These are phyloP conservation scores for Xylaria sp. DNA, from an alignment of 2,329 filamentous ascomycete genomes.

Conservation along the genomic window DNA sequence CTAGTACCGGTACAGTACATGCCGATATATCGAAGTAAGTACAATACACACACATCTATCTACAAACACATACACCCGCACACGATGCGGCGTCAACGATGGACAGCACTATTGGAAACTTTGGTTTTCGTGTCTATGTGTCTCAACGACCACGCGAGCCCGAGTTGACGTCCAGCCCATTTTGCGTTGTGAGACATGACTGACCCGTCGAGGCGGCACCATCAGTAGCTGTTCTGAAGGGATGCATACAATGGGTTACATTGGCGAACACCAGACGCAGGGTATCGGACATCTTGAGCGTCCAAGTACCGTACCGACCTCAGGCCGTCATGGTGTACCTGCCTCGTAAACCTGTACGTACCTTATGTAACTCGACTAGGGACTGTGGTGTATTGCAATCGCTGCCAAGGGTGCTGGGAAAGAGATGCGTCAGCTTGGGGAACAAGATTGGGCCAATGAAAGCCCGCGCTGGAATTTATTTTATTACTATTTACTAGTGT, in stretches of 20 bases:
- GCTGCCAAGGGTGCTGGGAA: slow-evolving; percentile 8
- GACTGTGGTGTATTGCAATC: not conserved
- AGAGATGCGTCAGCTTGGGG: slow-evolving; percentile 27
- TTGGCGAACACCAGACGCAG: not conserved
- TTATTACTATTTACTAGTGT: slow-evolving; percentile 1
- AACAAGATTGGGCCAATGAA: slow-evolving; percentile 19
- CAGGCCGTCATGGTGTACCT: too few relatives aligned
- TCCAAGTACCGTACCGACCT: too few relatives aligned
- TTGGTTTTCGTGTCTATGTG: not conserved
- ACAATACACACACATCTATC: not conserved
- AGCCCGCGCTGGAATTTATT: slow-evolving; percentile 1
- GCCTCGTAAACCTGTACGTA: too few relatives aligned
- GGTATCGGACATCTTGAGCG: not conserved
- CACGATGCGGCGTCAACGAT: slow-evolving; percentile 5
- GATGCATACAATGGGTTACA: slow-evolving; percentile 8
- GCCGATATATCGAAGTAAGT: too few relatives aligned
- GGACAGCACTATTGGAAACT: not conserved
- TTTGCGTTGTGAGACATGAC: not conserved
- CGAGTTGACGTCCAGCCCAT: not conserved
- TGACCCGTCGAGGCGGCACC: slow-evolving; percentile 1
- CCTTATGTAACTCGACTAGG: not conserved
- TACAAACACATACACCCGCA: not conserved
- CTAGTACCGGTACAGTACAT: slow-evolving; percentile 13
- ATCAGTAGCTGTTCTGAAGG: not conserved
- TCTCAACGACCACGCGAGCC: too few relatives aligned